Percentiles rank a stretch among this genome's conserved stretches.
These are phyloP conservation scores for Geotrichum ghanense DNA, from an alignment of 805 yeast species.

Conservation along the genomic window DNA sequence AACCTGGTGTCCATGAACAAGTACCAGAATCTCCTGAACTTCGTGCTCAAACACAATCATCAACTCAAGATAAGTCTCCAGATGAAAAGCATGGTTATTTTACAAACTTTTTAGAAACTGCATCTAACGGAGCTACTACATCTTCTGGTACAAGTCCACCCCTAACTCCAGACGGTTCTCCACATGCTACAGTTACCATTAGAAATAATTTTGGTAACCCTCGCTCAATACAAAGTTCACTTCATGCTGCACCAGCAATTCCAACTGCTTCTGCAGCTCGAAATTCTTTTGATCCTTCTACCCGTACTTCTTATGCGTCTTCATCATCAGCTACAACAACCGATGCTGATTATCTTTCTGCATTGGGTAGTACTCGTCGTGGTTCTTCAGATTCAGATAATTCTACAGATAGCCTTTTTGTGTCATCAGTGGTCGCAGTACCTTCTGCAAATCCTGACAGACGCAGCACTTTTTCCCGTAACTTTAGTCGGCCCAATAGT, in stretches of 20 bases:
- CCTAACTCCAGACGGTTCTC: not conserved
- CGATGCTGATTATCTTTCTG: not conserved
- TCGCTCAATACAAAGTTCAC: not conserved
- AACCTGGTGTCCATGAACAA: too few species aligned
- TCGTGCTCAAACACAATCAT: not conserved
- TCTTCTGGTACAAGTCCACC: not conserved
- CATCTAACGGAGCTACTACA: not conserved
- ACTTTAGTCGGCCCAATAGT: not conserved
- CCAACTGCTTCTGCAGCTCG: not conserved
- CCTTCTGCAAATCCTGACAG: not conserved
- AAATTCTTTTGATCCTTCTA: not conserved
- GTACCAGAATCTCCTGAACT: too few species aligned
- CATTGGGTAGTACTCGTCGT: not conserved
- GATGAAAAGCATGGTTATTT: not conserved
- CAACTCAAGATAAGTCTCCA: not conserved
- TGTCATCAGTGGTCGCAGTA: not conserved
- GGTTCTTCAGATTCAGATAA: not conserved
- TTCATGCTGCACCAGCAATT: not conserved
- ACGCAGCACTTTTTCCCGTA: not conserved
- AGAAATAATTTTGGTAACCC: not conserved
- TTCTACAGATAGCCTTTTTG: not conserved
- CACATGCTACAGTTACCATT: not conserved
- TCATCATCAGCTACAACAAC: not conserved
- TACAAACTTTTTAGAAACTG: not conserved
- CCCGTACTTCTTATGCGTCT: not conserved